Evolutionary conservation across 139 green algal genomes (phyloP).

Genomic region (Picochlorum sp.): DNA sequence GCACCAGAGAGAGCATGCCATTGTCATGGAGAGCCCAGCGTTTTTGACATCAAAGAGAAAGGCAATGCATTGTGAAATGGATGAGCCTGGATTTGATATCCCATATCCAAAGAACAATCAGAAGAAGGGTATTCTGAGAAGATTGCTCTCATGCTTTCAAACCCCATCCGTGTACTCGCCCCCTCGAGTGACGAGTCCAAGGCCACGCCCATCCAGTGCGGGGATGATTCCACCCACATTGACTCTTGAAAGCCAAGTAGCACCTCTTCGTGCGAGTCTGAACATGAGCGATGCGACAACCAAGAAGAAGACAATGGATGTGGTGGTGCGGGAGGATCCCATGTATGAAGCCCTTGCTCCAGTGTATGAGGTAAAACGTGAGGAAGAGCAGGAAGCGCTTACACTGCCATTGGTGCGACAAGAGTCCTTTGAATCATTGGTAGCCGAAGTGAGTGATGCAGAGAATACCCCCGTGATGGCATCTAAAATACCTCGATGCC

Average conservation of each 20-base stretch:
- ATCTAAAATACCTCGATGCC: too few species aligned
- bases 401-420: background rate
- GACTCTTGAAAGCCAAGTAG: conserved; percentile 2
- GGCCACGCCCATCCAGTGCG: conserved; percentile 1
- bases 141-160: conserved; percentile 14
- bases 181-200: background rate
- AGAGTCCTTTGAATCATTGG: conserved; percentile 9
- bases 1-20: background rate
- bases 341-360: background rate
- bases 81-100: conserved; percentile 15
- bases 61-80: conserved; percentile 21
- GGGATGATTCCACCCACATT: background rate
- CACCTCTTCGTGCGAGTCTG: conserved; percentile 21
- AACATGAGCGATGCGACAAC: background rate
- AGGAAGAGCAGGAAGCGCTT: background rate
- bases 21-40: conserved; percentile 4
- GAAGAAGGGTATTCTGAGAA: conserved; percentile 1
- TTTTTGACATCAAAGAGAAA: conserved; percentile 17
- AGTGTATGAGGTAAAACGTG: background rate
- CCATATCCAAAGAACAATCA: background rate
- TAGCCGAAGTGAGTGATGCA: conserved; percentile 5
- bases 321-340: background rate
- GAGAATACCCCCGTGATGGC: background rate
- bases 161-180: conserved; percentile 6
- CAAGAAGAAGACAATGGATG: background rate